These are phyloP conservation scores for Mycena maculata DNA, from an alignment of 768 basidiomycete genomes.

Conservation along the genomic window DNA sequence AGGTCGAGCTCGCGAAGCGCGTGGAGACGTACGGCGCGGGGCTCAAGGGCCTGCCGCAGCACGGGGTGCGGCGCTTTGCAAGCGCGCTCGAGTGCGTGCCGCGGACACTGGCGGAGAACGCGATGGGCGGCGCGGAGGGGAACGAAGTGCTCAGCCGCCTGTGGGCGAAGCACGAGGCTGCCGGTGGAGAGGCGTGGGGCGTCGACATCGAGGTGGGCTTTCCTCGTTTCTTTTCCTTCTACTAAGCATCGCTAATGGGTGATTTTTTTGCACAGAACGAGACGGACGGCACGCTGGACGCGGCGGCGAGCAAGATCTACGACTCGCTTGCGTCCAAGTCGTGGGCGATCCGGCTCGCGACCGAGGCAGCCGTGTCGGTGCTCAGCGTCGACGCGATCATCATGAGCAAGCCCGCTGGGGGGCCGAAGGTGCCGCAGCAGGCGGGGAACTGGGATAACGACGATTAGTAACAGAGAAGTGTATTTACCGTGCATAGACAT, in stretches of 20 bases:
- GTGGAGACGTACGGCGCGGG: constrained; percentile 90
- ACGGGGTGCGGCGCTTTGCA: constrained; percentile 91
- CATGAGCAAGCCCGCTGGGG: constrained; percentile 94
- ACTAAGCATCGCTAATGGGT: constrained; percentile 2
- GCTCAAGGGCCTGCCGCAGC: constrained; percentile 91
- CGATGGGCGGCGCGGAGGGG: constrained; percentile 88
- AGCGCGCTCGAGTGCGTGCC: constrained; percentile 93
- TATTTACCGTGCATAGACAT: constrained; percentile 19
- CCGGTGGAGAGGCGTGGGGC: constrained; percentile 80
- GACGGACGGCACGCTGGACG: constrained; percentile 77
- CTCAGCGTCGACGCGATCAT: constrained; percentile 98
- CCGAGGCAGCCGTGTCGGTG: constrained; percentile 90
- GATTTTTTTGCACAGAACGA: constrained; percentile 64
- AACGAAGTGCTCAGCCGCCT: constrained; percentile 91
- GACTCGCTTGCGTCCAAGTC: constrained; percentile 92
- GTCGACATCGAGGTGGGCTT: constrained; percentile 86
- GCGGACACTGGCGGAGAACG: constrained; percentile 94
- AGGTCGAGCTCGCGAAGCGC: constrained; percentile 89
- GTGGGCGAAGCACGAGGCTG: constrained; percentile 90
- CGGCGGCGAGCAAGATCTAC: constrained; percentile 74
- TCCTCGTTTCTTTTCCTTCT: neutral
- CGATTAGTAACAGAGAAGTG: constrained; percentile 47
- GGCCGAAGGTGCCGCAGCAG: constrained; percentile 89
- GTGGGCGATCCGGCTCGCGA: constrained; percentile 92
- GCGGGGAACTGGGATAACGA: constrained; percentile 91